Evolutionary conservation across 1,139 yeast species (phyloP).

Genomic region (Wickerhamomyces sp.): DNA sequence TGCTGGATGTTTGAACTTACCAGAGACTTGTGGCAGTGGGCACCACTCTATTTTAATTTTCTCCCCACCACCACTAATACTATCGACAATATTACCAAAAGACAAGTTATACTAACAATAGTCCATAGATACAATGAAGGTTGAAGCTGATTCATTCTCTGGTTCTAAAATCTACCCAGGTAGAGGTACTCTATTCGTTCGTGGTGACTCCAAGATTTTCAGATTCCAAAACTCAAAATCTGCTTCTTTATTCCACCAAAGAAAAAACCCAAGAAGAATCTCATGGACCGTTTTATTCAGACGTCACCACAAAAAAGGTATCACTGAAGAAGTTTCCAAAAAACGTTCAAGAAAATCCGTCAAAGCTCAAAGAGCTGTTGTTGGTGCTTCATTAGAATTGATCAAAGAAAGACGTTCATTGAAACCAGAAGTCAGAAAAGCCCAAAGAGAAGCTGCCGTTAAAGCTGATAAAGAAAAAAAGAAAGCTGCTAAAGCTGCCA

Average conservation of each 20-base stretch:
- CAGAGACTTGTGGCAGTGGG: too few species aligned
- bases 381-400: slow-evolving; percentile 98
- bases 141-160: slow-evolving; percentile 99
- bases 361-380: slow-evolving; percentile 98
- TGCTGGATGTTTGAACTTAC: too few species aligned
- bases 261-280: slow-evolving; percentile 99
- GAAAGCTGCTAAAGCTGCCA: slow-evolving; percentile 89
- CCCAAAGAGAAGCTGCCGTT: slow-evolving; percentile 89
- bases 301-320: slow-evolving; percentile 99
- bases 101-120: neutral
- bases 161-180: slow-evolving; percentile 99
- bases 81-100: neutral
- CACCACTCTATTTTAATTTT: too few species aligned
- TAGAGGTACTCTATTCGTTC: slow-evolving; percentile 98
- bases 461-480: slow-evolving; percentile 93
- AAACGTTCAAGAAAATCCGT: slow-evolving; percentile 97
- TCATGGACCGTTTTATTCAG: slow-evolving; percentile 99
- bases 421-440: slow-evolving; percentile 98
- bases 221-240: slow-evolving; percentile 98
- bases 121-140: slow-evolving; percentile 68
- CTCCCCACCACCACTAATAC: neutral
- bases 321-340: slow-evolving; percentile 96
- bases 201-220: slow-evolving; percentile 99
- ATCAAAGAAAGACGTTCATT: slow-evolving; percentile 96
- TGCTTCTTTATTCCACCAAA: slow-evolving; percentile 97